Evolutionary conservation across 139 green algal species (phyloP), one percentile per base, ranked within the genome.

Genomic region (Closterium sp.): DNA sequence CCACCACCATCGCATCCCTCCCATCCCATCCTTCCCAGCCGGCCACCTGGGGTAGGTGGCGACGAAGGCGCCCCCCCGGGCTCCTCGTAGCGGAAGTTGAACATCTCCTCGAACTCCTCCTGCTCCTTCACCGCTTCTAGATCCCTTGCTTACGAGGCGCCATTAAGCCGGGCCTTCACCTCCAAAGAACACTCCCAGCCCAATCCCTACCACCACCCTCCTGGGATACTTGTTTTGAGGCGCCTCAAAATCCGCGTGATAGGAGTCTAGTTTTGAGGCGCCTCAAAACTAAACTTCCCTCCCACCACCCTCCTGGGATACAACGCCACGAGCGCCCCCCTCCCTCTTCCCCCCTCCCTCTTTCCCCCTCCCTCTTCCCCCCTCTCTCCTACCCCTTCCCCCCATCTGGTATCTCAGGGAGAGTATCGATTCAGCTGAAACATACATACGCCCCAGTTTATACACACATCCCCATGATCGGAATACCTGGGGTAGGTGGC

Each of bases 51-150:
- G 95, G 91, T 98, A 95, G 19, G 94, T 97, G 6, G 96, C 90
- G 30, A 99, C 96, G 33, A 94, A 66, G 25, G 90, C 93, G 90
- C 93, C 0, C 84, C 92, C 1, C 96, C 97, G 0, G 96, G 96
- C 94, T 99, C 97, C 96, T 98, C 96, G 91, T 95, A 94, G 90
- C 98, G 95, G 95, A 99, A 99, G 95, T 99, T 99, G 92, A 98
- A 99, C 4, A 84, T 69, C 4, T 95, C 94, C 94, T 99, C 98
- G 92, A 97, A 99, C 9, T 91, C 36, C 38, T 99, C 97, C 30
- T 95, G 95, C 91, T 95, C 19, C 36, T 98, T 84, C 76, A 98
- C 93, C 87, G 95, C 66, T 34, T 96, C 93, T 64, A 94, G 94
- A 12, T 93, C 86, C 8, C n/a, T n/a, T n/a, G n/a, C n/a, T n/a